Evolutionary conservation across 176 grass and related monocot species (phyloP).

Genomic region (Paspalum vaginatum): DNA sequence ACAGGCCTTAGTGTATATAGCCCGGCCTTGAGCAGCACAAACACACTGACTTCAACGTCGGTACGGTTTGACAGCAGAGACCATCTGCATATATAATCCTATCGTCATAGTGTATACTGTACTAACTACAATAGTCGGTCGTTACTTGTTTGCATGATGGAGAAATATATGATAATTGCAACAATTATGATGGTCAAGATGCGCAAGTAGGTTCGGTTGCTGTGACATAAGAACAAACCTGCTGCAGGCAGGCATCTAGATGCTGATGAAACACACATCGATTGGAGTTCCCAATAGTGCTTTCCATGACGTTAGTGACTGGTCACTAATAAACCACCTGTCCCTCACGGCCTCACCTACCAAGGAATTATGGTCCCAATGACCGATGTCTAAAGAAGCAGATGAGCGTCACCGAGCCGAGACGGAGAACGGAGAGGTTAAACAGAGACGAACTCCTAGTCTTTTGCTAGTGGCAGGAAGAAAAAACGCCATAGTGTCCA

Average conservation of each 20-base stretch:
- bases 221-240: slow-evolving; percentile 44
- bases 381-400: slow-evolving; percentile 18
- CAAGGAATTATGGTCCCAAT: slow-evolving; percentile 32
- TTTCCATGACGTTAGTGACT: slow-evolving; percentile 28
- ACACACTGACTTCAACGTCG: neutral
- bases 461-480: neutral
- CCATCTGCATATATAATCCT: neutral
- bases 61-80: neutral
- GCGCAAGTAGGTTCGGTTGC: slow-evolving; percentile 38
- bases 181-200: neutral
- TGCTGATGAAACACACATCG: slow-evolving; percentile 11
- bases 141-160: slow-evolving; percentile 14
- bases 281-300: neutral
- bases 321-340: slow-evolving; percentile 47
- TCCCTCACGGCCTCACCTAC: slow-evolving; percentile 44
- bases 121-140: neutral
- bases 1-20: too few relatives aligned
- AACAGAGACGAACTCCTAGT: neutral
- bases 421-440: neutral
- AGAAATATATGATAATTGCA: neutral
- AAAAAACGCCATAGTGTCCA: neutral
- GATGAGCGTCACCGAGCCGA: neutral
- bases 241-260: slow-evolving; percentile 17
- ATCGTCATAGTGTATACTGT: neutral
- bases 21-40: neutral